Conservation (phyloP, 768 basidiomycete species). For the Boletus pseudopeckii region DNA sequence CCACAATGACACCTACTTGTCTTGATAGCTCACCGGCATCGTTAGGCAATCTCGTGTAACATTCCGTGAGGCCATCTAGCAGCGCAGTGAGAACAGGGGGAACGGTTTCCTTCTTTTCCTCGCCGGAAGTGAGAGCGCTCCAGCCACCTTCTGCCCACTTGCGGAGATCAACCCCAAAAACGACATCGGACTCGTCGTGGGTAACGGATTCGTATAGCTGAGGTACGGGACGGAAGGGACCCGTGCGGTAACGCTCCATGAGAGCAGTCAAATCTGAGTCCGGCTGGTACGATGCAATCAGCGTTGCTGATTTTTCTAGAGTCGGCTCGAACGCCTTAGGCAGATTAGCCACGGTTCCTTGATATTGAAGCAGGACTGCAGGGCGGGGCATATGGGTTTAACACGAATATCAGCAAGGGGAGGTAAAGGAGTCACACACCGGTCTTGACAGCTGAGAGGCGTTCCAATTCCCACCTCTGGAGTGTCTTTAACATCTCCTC, state of each 20-base stretch:
- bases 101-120: slow-evolving; percentile 57
- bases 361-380: slow-evolving; percentile 80
- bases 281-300: slow-evolving; percentile 82
- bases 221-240: slow-evolving; percentile 83
- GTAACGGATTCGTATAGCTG: slow-evolving; percentile 85
- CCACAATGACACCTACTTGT: not conserved
- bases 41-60: slow-evolving; percentile 56
- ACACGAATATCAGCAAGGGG: not conserved
- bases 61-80: slow-evolving; percentile 57
- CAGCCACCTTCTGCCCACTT: slow-evolving; percentile 88
- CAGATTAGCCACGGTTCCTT: slow-evolving; percentile 71
- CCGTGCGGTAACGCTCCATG: slow-evolving; percentile 90
- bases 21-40: slow-evolving; percentile 54
- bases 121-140: slow-evolving; percentile 51
- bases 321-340: slow-evolving; percentile 65
- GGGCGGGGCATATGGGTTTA: not conserved
- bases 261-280: slow-evolving; percentile 83
- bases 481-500: slow-evolving; percentile 78
- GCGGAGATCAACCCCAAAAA: slow-evolving; percentile 89
- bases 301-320: slow-evolving; percentile 65
- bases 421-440: slow-evolving; percentile 39
- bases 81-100: slow-evolving; percentile 75
- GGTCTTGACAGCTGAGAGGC: slow-evolving; percentile 80
- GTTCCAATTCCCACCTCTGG: slow-evolving; percentile 83
- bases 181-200: slow-evolving; percentile 79